phyloP scores from a whole-genome alignment of 768 basidiomycete genomes.

The Mycena filopes region DNA sequence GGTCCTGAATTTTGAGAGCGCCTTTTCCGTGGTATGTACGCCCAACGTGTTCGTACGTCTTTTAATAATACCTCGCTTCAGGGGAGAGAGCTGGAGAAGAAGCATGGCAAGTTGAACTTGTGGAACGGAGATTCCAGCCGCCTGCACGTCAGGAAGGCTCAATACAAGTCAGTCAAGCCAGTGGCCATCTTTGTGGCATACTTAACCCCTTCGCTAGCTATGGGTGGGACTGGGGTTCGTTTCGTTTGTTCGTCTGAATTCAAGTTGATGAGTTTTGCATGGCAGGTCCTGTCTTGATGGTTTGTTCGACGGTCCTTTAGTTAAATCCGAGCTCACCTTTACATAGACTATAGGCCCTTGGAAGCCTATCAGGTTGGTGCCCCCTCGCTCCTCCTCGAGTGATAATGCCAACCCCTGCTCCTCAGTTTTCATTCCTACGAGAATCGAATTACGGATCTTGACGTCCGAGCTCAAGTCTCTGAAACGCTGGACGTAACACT shows the following conservation, averaged over 20 bases:
- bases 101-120: slow-evolving; percentile 66
- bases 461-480: slow-evolving; percentile 67
- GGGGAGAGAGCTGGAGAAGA: slow-evolving; percentile 80
- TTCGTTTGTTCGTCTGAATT: slow-evolving; percentile 1
- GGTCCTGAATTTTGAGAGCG: slow-evolving; percentile 74
- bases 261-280: slow-evolving; percentile 1
- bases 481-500: slow-evolving; percentile 65
- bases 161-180: slow-evolving; percentile 75
- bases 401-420: no score
- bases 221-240: slow-evolving; percentile 89
- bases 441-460: slow-evolving; percentile 71
- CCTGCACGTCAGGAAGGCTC: slow-evolving; percentile 91
- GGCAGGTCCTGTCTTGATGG: slow-evolving; percentile 86
- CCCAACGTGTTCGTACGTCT: not conserved
- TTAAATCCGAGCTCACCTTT: not conserved
- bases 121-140: slow-evolving; percentile 96
- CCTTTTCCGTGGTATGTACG: slow-evolving; percentile 70
- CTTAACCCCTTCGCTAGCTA: slow-evolving; percentile 57
- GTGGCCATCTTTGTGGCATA: slow-evolving; percentile 1
- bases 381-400: no score
- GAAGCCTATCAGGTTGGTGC: no score
- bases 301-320: no score
- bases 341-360: slow-evolving; percentile 79
- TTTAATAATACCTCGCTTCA: slow-evolving; percentile 35
- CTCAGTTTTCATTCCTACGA: slow-evolving; percentile 80